phyloP scores from a whole-genome alignment of 768 basidiomycete genomes.

The Amanita molliuscula region DNA sequence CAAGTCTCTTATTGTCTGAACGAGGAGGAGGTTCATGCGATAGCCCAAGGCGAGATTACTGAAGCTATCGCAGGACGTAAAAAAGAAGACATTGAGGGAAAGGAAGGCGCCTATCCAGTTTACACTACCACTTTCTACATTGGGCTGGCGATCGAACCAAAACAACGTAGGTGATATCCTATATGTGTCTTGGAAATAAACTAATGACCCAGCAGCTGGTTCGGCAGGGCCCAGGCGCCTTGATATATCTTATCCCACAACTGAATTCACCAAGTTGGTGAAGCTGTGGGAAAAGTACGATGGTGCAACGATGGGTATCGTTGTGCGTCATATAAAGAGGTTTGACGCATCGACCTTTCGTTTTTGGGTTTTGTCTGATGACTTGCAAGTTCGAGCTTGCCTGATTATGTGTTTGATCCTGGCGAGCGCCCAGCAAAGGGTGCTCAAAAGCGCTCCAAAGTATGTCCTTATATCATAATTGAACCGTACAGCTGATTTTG shows the following conservation, averaged over 20 bases:
- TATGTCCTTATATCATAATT: slow-evolving; percentile 17
- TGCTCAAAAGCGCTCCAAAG: slow-evolving; percentile 69
- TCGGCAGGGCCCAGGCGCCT: slow-evolving; percentile 70
- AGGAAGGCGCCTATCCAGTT: slow-evolving; percentile 69
- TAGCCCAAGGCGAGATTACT: slow-evolving; percentile 81
- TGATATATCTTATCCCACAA: slow-evolving; percentile 95
- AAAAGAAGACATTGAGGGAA: slow-evolving; percentile 68
- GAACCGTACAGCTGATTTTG: slow-evolving; percentile 5
- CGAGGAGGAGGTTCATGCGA: slow-evolving; percentile 80
- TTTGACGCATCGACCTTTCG: slow-evolving; percentile 20
- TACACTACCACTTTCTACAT: slow-evolving; percentile 98
- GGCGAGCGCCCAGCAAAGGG: slow-evolving; percentile 70
- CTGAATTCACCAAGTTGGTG: slow-evolving; percentile 88
- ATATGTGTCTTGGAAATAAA: background rate
- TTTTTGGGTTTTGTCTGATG: slow-evolving; percentile 1
- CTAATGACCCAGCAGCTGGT: slow-evolving; percentile 41
- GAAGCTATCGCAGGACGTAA: slow-evolving; percentile 62
- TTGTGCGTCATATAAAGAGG: slow-evolving; percentile 91
- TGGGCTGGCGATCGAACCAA: slow-evolving; percentile 85
- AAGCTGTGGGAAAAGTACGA: slow-evolving; percentile 96
- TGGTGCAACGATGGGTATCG: slow-evolving; percentile 85
- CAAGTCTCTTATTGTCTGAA: slow-evolving; percentile 75
- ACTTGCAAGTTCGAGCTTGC: slow-evolving; percentile 50
- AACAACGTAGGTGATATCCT: slow-evolving; percentile 54
- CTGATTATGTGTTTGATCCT: slow-evolving; percentile 74